Evolutionary conservation across 139 green algal species (phyloP).

Genomic region (Penium margaritaceum): DNA sequence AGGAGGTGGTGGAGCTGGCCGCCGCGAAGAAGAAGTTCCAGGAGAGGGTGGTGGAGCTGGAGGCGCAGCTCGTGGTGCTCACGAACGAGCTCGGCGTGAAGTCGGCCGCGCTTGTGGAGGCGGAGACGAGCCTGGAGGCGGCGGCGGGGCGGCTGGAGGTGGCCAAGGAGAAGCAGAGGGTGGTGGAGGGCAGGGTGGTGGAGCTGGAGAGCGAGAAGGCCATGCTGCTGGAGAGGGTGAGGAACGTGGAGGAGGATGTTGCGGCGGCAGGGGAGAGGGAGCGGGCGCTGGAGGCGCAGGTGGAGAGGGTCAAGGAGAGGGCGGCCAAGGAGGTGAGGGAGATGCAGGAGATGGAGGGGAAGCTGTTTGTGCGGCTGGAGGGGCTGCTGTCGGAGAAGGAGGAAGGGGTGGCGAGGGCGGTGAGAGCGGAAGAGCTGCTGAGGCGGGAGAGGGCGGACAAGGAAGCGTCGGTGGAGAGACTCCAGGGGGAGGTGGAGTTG

Average conservation of each 20-base stretch:
- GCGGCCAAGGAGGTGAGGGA: neutral
- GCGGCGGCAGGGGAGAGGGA: neutral
- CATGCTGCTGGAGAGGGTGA: constrained; percentile 3
- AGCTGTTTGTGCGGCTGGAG: constrained; percentile 4
- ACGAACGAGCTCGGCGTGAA: neutral
- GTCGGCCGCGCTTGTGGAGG: neutral
- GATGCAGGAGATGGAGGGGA: neutral
- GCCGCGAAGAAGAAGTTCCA: neutral
- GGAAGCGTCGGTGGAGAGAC: neutral
- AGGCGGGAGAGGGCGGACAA: constrained; percentile 11
- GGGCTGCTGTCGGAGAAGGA: neutral
- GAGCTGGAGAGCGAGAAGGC: neutral
- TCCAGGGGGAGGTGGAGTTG: constrained; percentile 11
- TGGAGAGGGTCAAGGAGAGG: constrained; percentile 3
- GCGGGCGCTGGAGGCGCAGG: neutral
- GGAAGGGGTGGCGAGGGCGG: neutral
- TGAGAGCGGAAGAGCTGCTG: neutral
- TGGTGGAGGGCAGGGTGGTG: constrained; percentile 5
- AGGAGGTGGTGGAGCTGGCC: neutral
- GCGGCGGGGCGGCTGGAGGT: neutral
- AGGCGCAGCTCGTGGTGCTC: constrained; percentile 17
- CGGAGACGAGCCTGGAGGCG: neutral
- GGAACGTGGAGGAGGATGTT: neutral
- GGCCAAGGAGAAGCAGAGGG: neutral
- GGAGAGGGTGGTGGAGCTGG: constrained; percentile 11